Conservation (phyloP, 2,329 filamentous ascomycete species). For the Colletotrichum sansevieriae region DNA sequence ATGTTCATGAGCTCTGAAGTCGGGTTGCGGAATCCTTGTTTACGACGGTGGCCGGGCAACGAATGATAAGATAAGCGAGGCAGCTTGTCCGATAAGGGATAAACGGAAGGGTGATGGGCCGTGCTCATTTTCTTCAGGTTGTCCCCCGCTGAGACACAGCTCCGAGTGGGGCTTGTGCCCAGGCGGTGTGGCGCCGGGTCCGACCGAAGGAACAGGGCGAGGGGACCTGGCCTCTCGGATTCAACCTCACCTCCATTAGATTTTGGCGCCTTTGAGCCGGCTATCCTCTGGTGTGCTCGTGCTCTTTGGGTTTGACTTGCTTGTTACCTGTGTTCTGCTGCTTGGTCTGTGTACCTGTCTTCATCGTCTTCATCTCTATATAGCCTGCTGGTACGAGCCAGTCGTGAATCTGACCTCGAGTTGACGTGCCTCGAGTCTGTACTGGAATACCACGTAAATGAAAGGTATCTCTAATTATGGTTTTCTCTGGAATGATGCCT, state of each 20-base stretch:
- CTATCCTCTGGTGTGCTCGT: too few species aligned
- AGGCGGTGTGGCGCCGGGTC: conserved; percentile 21
- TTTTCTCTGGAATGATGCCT: too few species aligned
- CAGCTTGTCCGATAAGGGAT: not conserved
- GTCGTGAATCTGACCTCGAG: too few species aligned
- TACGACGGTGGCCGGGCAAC: conserved; percentile 38
- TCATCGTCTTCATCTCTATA: too few species aligned
- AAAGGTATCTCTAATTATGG: too few species aligned
- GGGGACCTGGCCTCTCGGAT: conserved; percentile 1
- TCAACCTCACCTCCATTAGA: conserved; percentile 24
- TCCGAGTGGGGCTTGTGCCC: conserved; percentile 23
- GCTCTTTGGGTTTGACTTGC: too few species aligned
- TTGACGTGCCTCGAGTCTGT: too few species aligned
- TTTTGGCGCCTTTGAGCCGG: too few species aligned
- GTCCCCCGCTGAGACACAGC: conserved; percentile 28
- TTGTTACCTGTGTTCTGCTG: too few species aligned
- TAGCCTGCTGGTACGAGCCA: too few species aligned
- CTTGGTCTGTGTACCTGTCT: too few species aligned
- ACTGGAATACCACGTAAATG: too few species aligned
- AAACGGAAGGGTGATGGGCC: conserved; percentile 9
- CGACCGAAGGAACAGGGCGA: conserved; percentile 15
- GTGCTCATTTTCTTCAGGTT: conserved; percentile 3
- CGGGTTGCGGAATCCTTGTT: conserved; percentile 34
- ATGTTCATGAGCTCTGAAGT: not conserved
- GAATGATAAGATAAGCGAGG: conserved; percentile 31